Conservation (phyloP, 2,329 filamentous ascomycete species). For the Pyricularia sp. region DNA sequence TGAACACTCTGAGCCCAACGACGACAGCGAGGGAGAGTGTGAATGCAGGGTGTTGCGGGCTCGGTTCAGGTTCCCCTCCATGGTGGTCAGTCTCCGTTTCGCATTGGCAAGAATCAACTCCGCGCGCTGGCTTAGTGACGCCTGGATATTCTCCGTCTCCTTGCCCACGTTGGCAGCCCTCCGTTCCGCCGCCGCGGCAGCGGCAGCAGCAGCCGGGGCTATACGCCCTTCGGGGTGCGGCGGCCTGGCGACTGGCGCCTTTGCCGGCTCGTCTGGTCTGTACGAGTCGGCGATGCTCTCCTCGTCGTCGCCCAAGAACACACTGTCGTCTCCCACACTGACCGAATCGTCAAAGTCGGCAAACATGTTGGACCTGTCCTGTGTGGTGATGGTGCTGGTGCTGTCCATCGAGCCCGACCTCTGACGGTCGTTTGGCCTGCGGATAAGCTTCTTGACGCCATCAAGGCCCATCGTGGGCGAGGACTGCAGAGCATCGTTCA, state of each 20-base stretch:
- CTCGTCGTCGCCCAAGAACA: slow-evolving; percentile 59
- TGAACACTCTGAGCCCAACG: slow-evolving; percentile 44
- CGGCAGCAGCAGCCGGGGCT: neutral
- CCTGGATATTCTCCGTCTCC: neutral
- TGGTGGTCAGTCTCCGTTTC: slow-evolving; percentile 78
- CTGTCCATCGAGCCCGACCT: slow-evolving; percentile 50
- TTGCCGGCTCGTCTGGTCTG: slow-evolving; percentile 27
- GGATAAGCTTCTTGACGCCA: slow-evolving; percentile 34
- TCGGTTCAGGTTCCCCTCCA: slow-evolving; percentile 83
- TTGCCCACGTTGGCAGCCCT: neutral
- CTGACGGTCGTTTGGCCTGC: slow-evolving; percentile 29
- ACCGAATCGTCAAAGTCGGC: slow-evolving; percentile 52
- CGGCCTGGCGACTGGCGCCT: slow-evolving; percentile 7
- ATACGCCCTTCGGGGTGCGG: neutral
- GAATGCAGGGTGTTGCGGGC: slow-evolving; percentile 61
- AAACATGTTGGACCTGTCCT: slow-evolving; percentile 39
- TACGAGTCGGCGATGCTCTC: slow-evolving; percentile 54
- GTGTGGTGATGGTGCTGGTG: slow-evolving; percentile 48
- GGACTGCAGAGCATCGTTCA: slow-evolving; percentile 26
- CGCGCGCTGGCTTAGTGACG: slow-evolving; percentile 67
- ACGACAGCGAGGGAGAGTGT: slow-evolving; percentile 52
- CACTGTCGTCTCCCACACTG: slow-evolving; percentile 51
- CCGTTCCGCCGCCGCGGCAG: neutral
- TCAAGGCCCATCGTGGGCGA: slow-evolving; percentile 36
- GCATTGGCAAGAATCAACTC: slow-evolving; percentile 90